Base-by-base conservation (phyloP, 2,329 filamentous ascomycete species). In the Cytospora schulzeri region DNA sequence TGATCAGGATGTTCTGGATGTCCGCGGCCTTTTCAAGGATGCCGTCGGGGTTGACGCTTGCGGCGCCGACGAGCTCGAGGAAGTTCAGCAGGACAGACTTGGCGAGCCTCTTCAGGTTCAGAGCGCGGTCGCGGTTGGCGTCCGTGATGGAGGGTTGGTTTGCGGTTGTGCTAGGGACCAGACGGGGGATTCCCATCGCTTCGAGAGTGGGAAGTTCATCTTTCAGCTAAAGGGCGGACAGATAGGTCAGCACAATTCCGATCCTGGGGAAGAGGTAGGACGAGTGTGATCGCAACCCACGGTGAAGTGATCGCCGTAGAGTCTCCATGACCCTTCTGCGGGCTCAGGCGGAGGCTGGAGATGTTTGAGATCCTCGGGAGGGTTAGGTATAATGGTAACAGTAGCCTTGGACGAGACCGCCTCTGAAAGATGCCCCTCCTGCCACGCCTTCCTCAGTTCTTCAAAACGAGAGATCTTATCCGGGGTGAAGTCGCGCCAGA, bases 41-140 rank as follows among this genome's bases (percentile, higher is more conserved):
- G 74, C 89, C 70, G 51, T 70, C 54, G 28, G 92, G 90, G 54
- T 89, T 83, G n/a, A 85, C 77, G 12, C 85, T 83, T 64, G 96
- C 80, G 17, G 91, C 80, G 28, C 92, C 92, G 0, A 90, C 80
- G 6, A 98, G 85, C 73, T 96, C 92, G 53, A 98, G 83, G 73
- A 96, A 98, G 74, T 94, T 96, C 53, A 98, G 81, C 0, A 98
- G 82, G 1, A 97, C 81, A 4, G 91, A 94, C 73, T 96, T 96
- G 67, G 91, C 87, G 33, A 97, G 84, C 58, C 88, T 85, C 71
- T 92, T 90, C 2, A 95, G 86, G 73, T 91, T 83, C 68, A 88
- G 81, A 3, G 86, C 86, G 53, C 86, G 85, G 72, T 90, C 85
- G 66, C 84, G 81, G 73, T 88, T 83, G 65, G 83, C 84, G 65